Base-by-base conservation (phyloP, 108 stramenopile species). In the Fistulifera pelliculosa region DNA sequence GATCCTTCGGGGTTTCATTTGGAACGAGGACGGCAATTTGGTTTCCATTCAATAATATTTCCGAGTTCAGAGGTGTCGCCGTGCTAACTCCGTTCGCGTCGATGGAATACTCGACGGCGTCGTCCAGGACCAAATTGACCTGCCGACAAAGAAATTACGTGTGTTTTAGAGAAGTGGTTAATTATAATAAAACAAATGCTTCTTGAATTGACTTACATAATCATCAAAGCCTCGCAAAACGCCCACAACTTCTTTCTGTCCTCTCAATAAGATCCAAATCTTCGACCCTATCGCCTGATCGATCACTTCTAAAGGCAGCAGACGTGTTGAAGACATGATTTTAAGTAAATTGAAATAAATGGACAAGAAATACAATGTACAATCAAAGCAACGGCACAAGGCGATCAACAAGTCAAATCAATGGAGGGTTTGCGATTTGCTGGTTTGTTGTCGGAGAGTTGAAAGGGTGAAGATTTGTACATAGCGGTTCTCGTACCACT, bases 41-140 rank as follows among this genome's bases (percentile, higher is more conserved):
- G 71, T 92, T 92, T 28, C 90, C 90, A 75, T 92, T 92, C 58
- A 92, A 63, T 40, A 92, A 69, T 60, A 92, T 87, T 60, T 92
- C 90, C 14, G 78, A 68, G 50, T 85, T 74, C 28, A 92, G 54
- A 18, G 81, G 79, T 40, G 69, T 85, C 60, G 73, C 83, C 5
- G 69, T 68, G 45, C 47, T 73, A 25, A 71, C 76, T 54, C 80
- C 81, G 17, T 64, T 64, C 1, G 82, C 77, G 65, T 92, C 90
- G 1, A 83, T 83, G 0, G 79, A 78, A 62, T 76, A 92, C 70
- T 90, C 89, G n/a, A 83, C 65, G 27, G 90, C 90, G 68, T 92
- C 85, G 43, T 92, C 90, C 22, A 92, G 65, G 22, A 92, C 90
- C 18, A 92, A 69, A 56, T 92, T 92, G 62, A 79, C 74, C 68